Evolutionary conservation across 495 filamentous ascomycete species (phyloP), one percentile per base, ranked within the genome.

Genomic region (Penicillium mononematosum): DNA sequence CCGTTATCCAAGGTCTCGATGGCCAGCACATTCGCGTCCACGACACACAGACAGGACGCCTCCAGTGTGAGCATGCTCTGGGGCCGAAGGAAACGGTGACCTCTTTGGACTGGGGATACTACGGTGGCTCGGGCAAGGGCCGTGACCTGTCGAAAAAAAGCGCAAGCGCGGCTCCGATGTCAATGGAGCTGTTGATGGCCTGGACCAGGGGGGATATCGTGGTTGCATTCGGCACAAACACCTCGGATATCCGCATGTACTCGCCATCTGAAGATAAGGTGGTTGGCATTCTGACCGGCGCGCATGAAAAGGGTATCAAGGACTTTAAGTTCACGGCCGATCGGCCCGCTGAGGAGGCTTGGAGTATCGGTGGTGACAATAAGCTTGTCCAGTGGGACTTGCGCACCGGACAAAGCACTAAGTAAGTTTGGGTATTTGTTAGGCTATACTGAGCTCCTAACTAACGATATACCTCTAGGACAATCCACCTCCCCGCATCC

Each of bases 381-480:
- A 85, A 79, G 61, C 70, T 85, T 41, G 76, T 85, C 10, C 82
- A 84, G 61, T 85, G 83, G 83, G 81, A 85, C 66, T 62, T 84
- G 53, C 69, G 62, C 50, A 78, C 74, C 11, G 74, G 74, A 56
- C 69, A 75, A 62, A 74, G 66, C 47, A 60, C 77, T 46, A 77
- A 73, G 83, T 85, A 72, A 51, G 70, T 19, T 27, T 46, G 22
- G 12, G n/a, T 27, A 10, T 24, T 44, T 47, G 53, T 48, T 51
- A 8, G 8, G 5, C 10, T 42, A 38, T 29, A 29, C 19, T 5
- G n/a, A n/a, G 42, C 16, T 17, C 31, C 45, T 38, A 25, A 47
- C 20, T 58, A 63, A 64, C 55, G 38, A 57, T 52, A 17, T 19
- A 38, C 48, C 39, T 44, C 5, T 50, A 85, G 82, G 57, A 76